Evolutionary conservation across 1,284 basidiomycete species (phyloP).

Genomic region (Rhizoctonia solani): DNA sequence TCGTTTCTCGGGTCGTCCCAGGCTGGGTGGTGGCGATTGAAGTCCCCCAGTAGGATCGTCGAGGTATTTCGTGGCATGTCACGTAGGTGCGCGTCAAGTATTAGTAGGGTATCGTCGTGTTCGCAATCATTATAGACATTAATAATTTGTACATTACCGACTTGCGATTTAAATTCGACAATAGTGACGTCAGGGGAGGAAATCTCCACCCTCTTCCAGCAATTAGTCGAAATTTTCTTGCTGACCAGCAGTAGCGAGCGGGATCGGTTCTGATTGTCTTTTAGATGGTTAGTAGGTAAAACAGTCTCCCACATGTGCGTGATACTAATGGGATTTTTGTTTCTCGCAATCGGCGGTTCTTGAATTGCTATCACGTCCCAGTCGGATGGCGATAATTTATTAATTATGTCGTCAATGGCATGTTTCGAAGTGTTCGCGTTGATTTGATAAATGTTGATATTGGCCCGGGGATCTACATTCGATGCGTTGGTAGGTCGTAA

Average conservation of each 20-base stretch:
- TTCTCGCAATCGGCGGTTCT: not conserved
- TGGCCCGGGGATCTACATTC: not conserved
- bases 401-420: not conserved
- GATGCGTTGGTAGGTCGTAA: not conserved
- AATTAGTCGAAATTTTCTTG: slow-evolving; percentile 1
- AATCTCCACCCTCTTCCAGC: not conserved
- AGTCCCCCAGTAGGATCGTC: slow-evolving; percentile 10
- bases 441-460: slow-evolving; percentile 5
- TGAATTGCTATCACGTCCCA: slow-evolving; percentile 20
- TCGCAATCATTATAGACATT: slow-evolving; percentile 20
- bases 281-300: not conserved
- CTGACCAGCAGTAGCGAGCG: not conserved
- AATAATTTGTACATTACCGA: not conserved
- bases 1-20: slow-evolving; percentile 19
- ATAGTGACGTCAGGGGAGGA: not conserved
- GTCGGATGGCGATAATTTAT: not conserved
- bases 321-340: not conserved
- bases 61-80: not conserved
- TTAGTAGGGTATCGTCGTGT: not conserved
- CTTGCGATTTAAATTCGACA: not conserved
- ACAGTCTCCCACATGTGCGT: not conserved
- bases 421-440: not conserved
- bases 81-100: not conserved
- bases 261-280: not conserved
- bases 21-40: slow-evolving; percentile 17